These are phyloP conservation scores for Globisporangium spinosum DNA, from an alignment of 352 stramenopile species.

Conservation along the genomic window DNA sequence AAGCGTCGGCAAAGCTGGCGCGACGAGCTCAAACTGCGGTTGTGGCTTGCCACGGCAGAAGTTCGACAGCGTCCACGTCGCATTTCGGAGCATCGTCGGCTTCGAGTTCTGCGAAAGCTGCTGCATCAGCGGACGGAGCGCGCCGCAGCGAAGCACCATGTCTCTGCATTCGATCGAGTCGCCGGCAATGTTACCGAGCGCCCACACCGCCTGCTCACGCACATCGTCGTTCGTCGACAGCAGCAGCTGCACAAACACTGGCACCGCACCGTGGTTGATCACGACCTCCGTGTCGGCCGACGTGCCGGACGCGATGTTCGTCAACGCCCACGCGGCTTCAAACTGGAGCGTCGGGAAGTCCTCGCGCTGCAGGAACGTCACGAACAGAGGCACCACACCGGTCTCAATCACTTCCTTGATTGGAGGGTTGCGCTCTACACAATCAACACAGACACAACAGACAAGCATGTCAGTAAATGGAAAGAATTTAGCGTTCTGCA, in stretches of 20 bases:
- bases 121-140: slow-evolving; percentile 93
- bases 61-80: slow-evolving; percentile 99
- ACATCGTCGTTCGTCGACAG: slow-evolving; percentile 97
- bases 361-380: slow-evolving; percentile 96
- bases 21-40: slow-evolving; percentile 94
- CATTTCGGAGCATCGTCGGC: slow-evolving; percentile 97
- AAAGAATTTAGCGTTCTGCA: neutral
- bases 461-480: slow-evolving; percentile 5
- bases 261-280: slow-evolving; percentile 96
- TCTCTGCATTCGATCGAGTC: slow-evolving; percentile 97
- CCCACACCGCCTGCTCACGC: slow-evolving; percentile 96
- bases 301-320: slow-evolving; percentile 99
- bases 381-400: slow-evolving; percentile 97
- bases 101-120: slow-evolving; percentile 92
- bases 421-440: slow-evolving; percentile 95
- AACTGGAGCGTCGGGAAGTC: slow-evolving; percentile 95
- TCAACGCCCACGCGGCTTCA: slow-evolving; percentile 99
- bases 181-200: slow-evolving; percentile 98
- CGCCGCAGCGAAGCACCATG: slow-evolving; percentile 92
- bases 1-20: slow-evolving; percentile 93
- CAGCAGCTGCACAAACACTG: slow-evolving; percentile 95
- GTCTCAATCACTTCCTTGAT: slow-evolving; percentile 99
- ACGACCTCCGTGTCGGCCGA: slow-evolving; percentile 97
- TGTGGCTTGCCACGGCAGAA: slow-evolving; percentile 94
- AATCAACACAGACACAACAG: slow-evolving; percentile 9